A percentile compares a stretch with the other conserved stretches of the same genome.
Evolutionary conservation across 2,329 filamentous ascomycete species (phyloP).

Genomic region (Colletotrichum camelliae): DNA sequence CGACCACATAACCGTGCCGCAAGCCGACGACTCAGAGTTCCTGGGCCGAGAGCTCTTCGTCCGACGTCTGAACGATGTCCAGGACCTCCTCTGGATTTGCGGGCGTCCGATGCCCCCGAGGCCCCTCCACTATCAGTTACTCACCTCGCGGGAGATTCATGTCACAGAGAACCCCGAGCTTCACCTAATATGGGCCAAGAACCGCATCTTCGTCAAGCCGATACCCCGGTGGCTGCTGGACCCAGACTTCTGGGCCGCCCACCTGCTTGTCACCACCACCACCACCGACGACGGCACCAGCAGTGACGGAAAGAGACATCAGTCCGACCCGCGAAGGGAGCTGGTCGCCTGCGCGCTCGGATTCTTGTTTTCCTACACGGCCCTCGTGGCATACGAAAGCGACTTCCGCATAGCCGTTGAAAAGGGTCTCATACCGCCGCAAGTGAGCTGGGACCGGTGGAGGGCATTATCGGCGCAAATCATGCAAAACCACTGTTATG

Average conservation of each 20-base stretch:
- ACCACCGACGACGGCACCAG: neutral
- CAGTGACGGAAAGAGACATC: neutral
- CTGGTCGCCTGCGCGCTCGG: conserved; percentile 37
- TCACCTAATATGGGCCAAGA: conserved; percentile 44
- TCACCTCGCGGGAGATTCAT: conserved; percentile 31
- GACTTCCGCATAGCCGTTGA: conserved; percentile 41
- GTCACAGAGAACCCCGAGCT: conserved; percentile 43
- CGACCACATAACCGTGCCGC: conserved; percentile 33
- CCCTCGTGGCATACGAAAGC: conserved; percentile 41
- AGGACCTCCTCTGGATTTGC: conserved; percentile 30
- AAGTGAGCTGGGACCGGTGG: conserved; percentile 43
- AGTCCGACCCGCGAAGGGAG: conserved; percentile 16
- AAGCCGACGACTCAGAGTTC: conserved; percentile 22
- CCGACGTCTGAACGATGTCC: conserved; percentile 29
- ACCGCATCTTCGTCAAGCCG: conserved; percentile 44
- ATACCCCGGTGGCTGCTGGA: conserved; percentile 44
- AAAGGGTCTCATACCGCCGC: conserved; percentile 35
- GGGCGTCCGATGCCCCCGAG: conserved; percentile 30
- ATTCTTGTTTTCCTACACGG: conserved; percentile 43
- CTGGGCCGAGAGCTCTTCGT: conserved; percentile 34
- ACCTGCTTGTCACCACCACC: conserved; percentile 22
- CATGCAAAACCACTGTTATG: conserved; percentile 29
- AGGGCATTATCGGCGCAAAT: conserved; percentile 31
- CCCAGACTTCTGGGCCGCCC: conserved; percentile 37
- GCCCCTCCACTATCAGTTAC: conserved; percentile 28